These are phyloP conservation scores for Basidiobolus meristosporus DNA, from an alignment of 371 early-diverging fungal genomes.

Conservation along the genomic window DNA sequence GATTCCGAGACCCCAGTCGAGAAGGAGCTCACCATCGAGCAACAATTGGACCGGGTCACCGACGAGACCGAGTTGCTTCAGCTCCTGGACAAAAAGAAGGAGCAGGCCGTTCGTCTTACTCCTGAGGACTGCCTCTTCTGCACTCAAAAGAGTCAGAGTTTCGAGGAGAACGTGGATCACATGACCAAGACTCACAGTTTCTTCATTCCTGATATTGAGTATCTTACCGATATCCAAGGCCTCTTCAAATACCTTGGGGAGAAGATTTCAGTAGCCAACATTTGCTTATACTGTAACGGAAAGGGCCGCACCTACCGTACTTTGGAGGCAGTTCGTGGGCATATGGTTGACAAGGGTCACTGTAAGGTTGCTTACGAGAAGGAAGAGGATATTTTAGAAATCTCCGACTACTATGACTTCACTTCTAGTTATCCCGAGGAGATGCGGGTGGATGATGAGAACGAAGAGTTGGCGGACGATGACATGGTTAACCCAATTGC, in stretches of 20 bases:
- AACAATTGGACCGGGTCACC: too few species aligned
- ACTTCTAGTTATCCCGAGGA: slow-evolving; percentile 35
- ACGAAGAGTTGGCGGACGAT: slow-evolving; percentile 21
- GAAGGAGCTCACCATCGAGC: slow-evolving; percentile 23
- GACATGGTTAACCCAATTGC: slow-evolving; percentile 8
- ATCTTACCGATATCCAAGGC: slow-evolving; percentile 69
- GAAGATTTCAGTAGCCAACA: slow-evolving; percentile 80
- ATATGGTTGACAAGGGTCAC: slow-evolving; percentile 93
- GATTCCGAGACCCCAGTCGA: slow-evolving; percentile 24
- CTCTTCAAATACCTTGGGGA: slow-evolving; percentile 81
- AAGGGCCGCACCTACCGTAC: slow-evolving; percentile 65
- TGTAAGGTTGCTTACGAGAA: slow-evolving; percentile 83
- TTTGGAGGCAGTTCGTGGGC: slow-evolving; percentile 79
- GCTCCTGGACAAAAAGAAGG: slow-evolving; percentile 40
- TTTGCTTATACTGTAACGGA: slow-evolving; percentile 89
- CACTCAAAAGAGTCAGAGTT: slow-evolving; percentile 30
- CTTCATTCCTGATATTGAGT: slow-evolving; percentile 92
- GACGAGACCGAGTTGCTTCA: slow-evolving; percentile 21
- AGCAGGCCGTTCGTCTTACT: slow-evolving; percentile 31
- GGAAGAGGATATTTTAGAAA: slow-evolving; percentile 74
- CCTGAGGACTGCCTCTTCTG: slow-evolving; percentile 74
- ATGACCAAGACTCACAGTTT: slow-evolving; percentile 81
- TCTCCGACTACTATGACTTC: slow-evolving; percentile 89
- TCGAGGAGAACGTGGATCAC: slow-evolving; percentile 73
- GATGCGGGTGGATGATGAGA: slow-evolving; percentile 26